These are phyloP conservation scores for Amauroascus verrucosus DNA, from an alignment of 2,329 filamentous ascomycete species.

Conservation along the genomic window DNA sequence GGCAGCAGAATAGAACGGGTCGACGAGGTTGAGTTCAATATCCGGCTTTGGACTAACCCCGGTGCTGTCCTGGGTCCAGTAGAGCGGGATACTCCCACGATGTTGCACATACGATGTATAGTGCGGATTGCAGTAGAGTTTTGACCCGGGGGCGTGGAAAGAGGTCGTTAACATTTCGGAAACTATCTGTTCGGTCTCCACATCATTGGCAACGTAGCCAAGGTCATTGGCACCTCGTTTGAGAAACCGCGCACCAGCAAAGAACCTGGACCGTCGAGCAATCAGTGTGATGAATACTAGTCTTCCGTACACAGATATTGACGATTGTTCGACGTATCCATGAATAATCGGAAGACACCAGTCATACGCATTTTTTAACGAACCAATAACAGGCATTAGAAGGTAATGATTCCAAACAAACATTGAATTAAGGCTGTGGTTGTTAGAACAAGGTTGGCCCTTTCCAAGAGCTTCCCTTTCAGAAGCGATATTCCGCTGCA, in stretches of 20 bases:
- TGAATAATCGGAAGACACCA: constrained; percentile 96
- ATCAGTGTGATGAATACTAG: constrained; percentile 89
- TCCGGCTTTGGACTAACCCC: constrained; percentile 93
- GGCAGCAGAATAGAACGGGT: constrained; percentile 89
- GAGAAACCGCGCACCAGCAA: constrained; percentile 85
- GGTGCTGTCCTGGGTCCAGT: constrained; percentile 95
- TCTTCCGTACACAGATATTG: constrained; percentile 74
- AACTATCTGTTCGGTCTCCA: constrained; percentile 97
- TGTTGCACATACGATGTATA: constrained; percentile 97
- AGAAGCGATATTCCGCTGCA: constrained; percentile 82
- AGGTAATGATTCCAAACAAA: constrained; percentile 97
- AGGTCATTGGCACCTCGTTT: constrained; percentile 91
- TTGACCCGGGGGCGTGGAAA: constrained; percentile 81
- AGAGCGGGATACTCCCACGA: constrained; percentile 86
- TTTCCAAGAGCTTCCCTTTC: constrained; percentile 62
- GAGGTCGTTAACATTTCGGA: constrained; percentile 90
- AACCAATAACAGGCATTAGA: constrained; percentile 59
- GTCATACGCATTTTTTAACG: constrained; percentile 72
- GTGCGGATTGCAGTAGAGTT: constrained; percentile 74
- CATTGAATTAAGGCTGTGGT: constrained; percentile 87
- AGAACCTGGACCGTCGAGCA: constrained; percentile 80
- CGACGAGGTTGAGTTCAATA: constrained; percentile 88
- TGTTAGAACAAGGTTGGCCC: constrained; percentile 50
- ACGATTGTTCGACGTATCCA: constrained; percentile 88
- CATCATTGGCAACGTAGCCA: constrained; percentile 94